phyloP scores from a whole-genome alignment of 805 yeast genomes.

The Barnettozyma botsteinii region DNA sequence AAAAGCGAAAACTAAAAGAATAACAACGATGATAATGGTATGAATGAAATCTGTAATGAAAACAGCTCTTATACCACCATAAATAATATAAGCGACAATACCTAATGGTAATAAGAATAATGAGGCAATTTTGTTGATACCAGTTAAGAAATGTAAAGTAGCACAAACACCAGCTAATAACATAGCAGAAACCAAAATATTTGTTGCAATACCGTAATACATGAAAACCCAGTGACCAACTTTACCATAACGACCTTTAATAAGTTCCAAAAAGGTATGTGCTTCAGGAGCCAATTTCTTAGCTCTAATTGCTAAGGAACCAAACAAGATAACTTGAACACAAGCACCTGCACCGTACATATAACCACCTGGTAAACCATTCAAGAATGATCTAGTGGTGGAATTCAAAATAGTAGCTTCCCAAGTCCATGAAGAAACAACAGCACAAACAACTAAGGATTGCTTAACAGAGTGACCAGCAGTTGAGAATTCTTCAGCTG shows the following conservation, averaged over 20 bases:
- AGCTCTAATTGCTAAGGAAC: constrained; percentile 81
- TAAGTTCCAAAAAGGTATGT: constrained; percentile 85
- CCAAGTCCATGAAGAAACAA: constrained; percentile 93
- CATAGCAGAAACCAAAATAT: constrained; percentile 89
- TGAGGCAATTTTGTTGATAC: constrained; percentile 77
- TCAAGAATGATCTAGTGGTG: constrained; percentile 69
- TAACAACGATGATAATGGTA: constrained; percentile 73
- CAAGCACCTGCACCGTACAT: constrained; percentile 91
- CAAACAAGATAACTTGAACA: constrained; percentile 80
- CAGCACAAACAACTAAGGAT: constrained; percentile 83
- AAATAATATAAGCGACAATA: constrained; percentile 64
- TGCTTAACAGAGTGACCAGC: constrained; percentile 88
- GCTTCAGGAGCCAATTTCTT: constrained; percentile 88
- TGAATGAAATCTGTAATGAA: constrained; percentile 75
- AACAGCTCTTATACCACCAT: constrained; percentile 82
- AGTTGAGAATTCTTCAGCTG: constrained; percentile 91
- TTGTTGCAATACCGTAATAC: constrained; percentile 82
- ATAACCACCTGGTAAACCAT: constrained; percentile 63
- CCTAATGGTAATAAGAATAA: constrained; percentile 79
- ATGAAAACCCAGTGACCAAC: constrained; percentile 62
- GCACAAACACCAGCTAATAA: constrained; percentile 87
- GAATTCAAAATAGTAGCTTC: constrained; percentile 74
- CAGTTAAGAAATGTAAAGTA: constrained; percentile 72
- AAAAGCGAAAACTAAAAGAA: constrained; percentile 78
- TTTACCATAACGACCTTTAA: constrained; percentile 76